Evolutionary conservation across 2,329 filamentous ascomycete genomes (phyloP), one percentile per base, ranked within the genome.

Genomic region (Sporothrix globosa): DNA sequence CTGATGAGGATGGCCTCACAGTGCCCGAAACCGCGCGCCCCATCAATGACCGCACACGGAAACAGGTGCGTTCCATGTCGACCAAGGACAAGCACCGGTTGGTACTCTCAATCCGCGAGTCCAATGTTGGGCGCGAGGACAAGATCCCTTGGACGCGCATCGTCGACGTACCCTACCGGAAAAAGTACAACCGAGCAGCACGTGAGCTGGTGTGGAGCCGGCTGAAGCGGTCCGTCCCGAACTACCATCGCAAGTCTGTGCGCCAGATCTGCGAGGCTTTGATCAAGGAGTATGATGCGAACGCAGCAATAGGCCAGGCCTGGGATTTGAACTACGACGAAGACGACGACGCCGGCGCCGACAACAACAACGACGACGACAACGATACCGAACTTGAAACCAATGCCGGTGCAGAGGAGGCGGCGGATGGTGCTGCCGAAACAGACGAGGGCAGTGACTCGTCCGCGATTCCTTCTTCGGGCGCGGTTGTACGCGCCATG

Each of bases 71-170:
- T 1, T 77, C 76, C 39, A 83, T 87, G 79, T 76, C 79, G 14
- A 75, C 81, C 70, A 75, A 78, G 21, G 83, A 86, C 69, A 84
- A 83, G 70, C 79, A 82, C 69, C 76, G 77, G 17, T 75, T 87
- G 30, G 76, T 85, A 0, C 75, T 79, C 48, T 80, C 82, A 2
- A 82, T 87, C 48, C 77, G 81, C 9, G 79, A 80, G 17, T 81
- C 79, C 3, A 78, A 78, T 1, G 82, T 79, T 1, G 74, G 76
- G 10, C 77, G 72, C 0, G 85, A 87, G 67, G 73, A 76, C 10
- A 83, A 83, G 61, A 86, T 88, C 53, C 81, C 81, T 0, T 88
- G 86, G 86, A 74, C 76, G 48, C 78, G 76, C 30, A 75, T 87
- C 14, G 72, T 68, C 17, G 71, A 73, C 52, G 30, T 14, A 11